phyloP scores from a whole-genome alignment of 495 filamentous ascomycete genomes.

The Neurospora sp. region DNA sequence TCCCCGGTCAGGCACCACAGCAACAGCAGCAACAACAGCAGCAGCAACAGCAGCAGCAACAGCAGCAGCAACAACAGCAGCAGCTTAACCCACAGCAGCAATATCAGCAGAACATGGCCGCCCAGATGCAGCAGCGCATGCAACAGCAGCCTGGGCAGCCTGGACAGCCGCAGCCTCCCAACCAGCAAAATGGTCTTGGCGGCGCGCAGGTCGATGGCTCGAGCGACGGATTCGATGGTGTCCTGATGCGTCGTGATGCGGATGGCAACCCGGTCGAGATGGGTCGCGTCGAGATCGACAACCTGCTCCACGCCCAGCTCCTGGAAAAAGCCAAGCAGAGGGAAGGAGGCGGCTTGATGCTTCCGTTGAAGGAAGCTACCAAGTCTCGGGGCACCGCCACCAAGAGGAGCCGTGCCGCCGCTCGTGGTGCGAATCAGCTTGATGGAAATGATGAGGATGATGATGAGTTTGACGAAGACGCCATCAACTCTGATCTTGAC shows the following conservation, averaged over 20 bases:
- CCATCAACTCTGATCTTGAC: constrained; percentile 97
- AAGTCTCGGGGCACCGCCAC: constrained; percentile 12
- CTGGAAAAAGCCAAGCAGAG: constrained; percentile 55
- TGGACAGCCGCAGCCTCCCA: constrained; percentile 26
- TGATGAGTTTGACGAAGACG: constrained; percentile 72
- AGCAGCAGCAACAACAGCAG: constrained; percentile 36
- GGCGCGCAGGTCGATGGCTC: constrained; percentile 41
- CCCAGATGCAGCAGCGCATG: constrained; percentile 19
- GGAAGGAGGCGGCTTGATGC: constrained; percentile 75
- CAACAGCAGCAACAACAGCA: constrained; percentile 36
- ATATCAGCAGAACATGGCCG: constrained; percentile 11
- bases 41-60: constrained; percentile 30
- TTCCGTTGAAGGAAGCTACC: constrained; percentile 46
- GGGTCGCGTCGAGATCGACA: constrained; percentile 48
- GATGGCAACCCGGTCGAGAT: constrained; percentile 31
- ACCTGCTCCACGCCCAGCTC: constrained; percentile 53
- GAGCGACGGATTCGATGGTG: constrained; percentile 37
- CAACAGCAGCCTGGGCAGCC: constrained; percentile 16
- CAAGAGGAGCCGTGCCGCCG: constrained; percentile 5
- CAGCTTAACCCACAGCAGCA: constrained; percentile 30
- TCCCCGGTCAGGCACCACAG: constrained; percentile 12
- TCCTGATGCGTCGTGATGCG: constrained; percentile 35
- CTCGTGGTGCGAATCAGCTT: constrained; percentile 34
- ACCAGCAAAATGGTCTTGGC: constrained; percentile 30
- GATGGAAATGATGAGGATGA: constrained; percentile 59